Evolutionary conservation across 768 basidiomycete species (phyloP).

Genomic region (Phylloporus rhodoxanthus): DNA sequence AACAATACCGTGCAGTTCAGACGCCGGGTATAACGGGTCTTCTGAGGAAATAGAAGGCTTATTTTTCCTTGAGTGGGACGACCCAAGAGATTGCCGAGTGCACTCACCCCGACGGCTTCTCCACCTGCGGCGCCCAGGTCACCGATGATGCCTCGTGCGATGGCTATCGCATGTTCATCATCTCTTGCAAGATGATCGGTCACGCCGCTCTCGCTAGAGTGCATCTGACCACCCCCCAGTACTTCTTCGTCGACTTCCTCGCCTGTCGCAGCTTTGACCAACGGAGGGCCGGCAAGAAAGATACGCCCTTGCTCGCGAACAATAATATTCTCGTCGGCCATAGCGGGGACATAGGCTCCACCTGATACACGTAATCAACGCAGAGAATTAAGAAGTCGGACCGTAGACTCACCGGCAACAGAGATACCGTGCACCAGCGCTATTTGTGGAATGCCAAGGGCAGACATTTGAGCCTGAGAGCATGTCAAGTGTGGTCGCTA

Average conservation of each 20-base stretch:
- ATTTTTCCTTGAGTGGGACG: slow-evolving; percentile 7
- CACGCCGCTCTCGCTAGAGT: slow-evolving; percentile 85
- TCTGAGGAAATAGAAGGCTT: slow-evolving; percentile 60
- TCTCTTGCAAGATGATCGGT: slow-evolving; percentile 83
- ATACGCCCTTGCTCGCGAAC: slow-evolving; percentile 89
- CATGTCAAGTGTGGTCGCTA: slow-evolving; percentile 7
- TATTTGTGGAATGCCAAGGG: slow-evolving; percentile 85
- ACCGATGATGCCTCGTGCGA: slow-evolving; percentile 71
- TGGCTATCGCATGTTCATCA: slow-evolving; percentile 79
- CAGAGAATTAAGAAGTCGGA: slow-evolving; percentile 1
- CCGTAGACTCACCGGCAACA: slow-evolving; percentile 57
- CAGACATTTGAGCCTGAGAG: slow-evolving; percentile 83
- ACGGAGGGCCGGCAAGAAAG: slow-evolving; percentile 89
- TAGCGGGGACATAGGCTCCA: slow-evolving; percentile 92
- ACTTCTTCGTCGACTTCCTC: slow-evolving; percentile 91
- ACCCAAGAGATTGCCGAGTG: slow-evolving; percentile 3
- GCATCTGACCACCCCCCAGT: slow-evolving; percentile 86
- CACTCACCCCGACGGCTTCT: slow-evolving; percentile 44
- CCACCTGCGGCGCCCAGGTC: slow-evolving; percentile 67
- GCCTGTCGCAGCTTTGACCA: slow-evolving; percentile 92
- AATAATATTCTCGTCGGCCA: slow-evolving; percentile 93
- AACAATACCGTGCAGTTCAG: slow-evolving; percentile 86
- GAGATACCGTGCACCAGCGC: slow-evolving; percentile 92
- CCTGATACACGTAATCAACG: slow-evolving; percentile 36
- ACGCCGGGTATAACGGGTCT: slow-evolving; percentile 70